phyloP scores from a whole-genome alignment of 2,329 filamentous ascomycete genomes.

The Akanthomyces muscarius region DNA sequence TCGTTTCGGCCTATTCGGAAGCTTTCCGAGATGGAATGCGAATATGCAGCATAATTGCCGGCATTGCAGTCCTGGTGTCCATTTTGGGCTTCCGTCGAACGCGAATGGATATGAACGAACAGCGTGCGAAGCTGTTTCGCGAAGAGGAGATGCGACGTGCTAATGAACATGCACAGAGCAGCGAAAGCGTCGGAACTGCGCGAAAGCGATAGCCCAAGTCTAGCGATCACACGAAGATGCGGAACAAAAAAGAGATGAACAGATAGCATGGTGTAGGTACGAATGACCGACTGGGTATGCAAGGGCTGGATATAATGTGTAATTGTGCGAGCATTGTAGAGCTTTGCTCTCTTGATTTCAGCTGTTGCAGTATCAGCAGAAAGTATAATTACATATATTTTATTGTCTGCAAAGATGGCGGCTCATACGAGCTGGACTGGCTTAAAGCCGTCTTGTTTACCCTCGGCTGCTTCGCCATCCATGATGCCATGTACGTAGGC shows the following conservation, averaged over 20 bases:
- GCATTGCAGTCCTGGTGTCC: conserved; percentile 36
- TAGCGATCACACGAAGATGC: too few species aligned
- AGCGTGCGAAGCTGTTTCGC: conserved; percentile 12
- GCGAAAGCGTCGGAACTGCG: background rate
- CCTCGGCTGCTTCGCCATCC: conserved; percentile 13
- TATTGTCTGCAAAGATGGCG: background rate
- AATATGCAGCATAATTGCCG: conserved; percentile 40
- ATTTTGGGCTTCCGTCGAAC: conserved; percentile 37
- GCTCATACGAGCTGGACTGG: conserved; percentile 4
- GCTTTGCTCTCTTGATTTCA: background rate
- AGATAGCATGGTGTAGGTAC: too few species aligned
- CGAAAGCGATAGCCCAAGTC: background rate
- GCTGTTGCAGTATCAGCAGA: background rate
- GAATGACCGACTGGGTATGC: too few species aligned
- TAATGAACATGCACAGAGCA: background rate
- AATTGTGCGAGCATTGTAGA: background rate
- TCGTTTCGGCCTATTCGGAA: conserved; percentile 39
- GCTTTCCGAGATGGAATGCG: conserved; percentile 46
- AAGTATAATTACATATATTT: background rate
- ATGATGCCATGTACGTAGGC: conserved; percentile 15
- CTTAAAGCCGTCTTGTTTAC: conserved; percentile 1
- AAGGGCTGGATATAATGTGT: background rate
- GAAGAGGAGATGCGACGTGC: conserved; percentile 2
- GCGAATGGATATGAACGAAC: conserved; percentile 28
- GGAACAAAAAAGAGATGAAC: too few species aligned